Percentiles rank a stretch among this genome's conserved stretches.
phyloP scores from a whole-genome alignment of 495 filamentous ascomycete genomes.

The Chaetomium fimeti region DNA sequence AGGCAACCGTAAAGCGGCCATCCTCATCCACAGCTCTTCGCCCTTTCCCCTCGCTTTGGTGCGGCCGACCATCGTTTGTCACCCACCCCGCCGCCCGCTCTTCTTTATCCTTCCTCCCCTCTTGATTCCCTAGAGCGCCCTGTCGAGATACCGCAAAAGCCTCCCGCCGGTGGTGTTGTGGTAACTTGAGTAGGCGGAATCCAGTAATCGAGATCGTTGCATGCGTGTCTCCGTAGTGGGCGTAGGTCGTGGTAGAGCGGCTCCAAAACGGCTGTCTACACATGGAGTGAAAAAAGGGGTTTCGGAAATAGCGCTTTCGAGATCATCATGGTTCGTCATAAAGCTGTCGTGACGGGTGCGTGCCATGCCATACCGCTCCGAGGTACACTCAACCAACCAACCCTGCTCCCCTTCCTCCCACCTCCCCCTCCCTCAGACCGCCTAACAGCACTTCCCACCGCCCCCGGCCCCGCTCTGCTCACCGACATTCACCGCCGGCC shows the following conservation, averaged over 20 bases:
- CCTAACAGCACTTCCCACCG: constrained; percentile 86
- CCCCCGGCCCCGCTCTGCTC: constrained; percentile 57
- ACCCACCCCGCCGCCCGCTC: neutral
- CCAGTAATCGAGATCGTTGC: neutral
- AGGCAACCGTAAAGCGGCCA: neutral
- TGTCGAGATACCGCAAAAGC: neutral
- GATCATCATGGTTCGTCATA: constrained; percentile 3
- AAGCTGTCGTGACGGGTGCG: neutral
- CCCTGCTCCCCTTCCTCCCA: neutral
- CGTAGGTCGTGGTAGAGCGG: neutral
- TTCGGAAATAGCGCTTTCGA: neutral
- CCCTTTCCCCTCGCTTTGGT: no score
- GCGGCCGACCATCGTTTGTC: no score
- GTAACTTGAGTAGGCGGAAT: neutral
- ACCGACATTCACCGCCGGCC: constrained; percentile 67
- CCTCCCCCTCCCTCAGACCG: neutral
- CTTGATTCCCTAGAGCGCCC: neutral
- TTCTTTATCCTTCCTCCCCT: neutral
- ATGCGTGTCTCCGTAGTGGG: neutral
- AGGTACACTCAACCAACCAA: neutral
- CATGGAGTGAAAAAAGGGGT: neutral
- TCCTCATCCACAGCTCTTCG: neutral
- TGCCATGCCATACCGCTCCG: neutral
- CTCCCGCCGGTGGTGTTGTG: no score
- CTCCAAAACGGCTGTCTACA: neutral